Percentiles rank a stretch among this genome's conserved stretches.
Evolutionary conservation across 129 eudicot species (phyloP).

Genomic region (Deinandra increscens): DNA sequence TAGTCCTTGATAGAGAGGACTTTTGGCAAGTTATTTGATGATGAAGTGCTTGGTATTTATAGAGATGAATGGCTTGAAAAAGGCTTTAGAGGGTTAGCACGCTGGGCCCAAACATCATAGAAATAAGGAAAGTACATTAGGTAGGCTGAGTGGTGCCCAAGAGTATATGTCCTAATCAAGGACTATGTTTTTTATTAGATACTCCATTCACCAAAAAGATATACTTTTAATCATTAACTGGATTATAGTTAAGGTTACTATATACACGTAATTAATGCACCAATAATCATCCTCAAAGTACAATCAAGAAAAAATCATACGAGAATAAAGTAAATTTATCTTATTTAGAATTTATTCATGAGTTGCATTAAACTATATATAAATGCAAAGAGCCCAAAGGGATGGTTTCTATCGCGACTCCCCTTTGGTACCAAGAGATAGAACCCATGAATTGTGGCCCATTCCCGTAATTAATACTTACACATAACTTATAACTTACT

Average conservation of each 20-base stretch:
- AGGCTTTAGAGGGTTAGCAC: slow-evolving; percentile 21
- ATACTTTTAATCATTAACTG: slow-evolving; percentile 20
- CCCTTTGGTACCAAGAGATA: no score
- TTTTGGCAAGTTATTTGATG: slow-evolving; percentile 32
- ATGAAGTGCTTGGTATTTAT: slow-evolving; percentile 30
- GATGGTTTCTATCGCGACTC: no score
- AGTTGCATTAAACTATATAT: neutral
- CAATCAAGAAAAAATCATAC: neutral
- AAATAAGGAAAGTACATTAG: slow-evolving; percentile 35
- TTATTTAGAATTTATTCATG: neutral
- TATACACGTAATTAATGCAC: neutral
- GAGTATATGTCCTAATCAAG: slow-evolving; percentile 22
- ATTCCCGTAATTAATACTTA: no score
- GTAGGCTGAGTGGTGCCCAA: slow-evolving; percentile 33
- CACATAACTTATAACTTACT: no score
- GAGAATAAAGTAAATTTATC: neutral
- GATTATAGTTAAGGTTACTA: slow-evolving; percentile 15
- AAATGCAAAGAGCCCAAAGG: no score
- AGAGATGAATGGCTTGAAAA: slow-evolving; percentile 23
- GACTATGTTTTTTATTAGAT: slow-evolving; percentile 20
- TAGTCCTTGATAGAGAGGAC: slow-evolving; percentile 7
- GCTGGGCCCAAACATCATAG: slow-evolving; percentile 37
- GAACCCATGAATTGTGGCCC: no score
- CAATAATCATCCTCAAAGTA: slow-evolving; percentile 3
- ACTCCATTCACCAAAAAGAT: slow-evolving; percentile 32